These are phyloP conservation scores for Ambrosiella cleistominuta DNA, from an alignment of 2,329 filamentous ascomycete species.

Conservation along the genomic window DNA sequence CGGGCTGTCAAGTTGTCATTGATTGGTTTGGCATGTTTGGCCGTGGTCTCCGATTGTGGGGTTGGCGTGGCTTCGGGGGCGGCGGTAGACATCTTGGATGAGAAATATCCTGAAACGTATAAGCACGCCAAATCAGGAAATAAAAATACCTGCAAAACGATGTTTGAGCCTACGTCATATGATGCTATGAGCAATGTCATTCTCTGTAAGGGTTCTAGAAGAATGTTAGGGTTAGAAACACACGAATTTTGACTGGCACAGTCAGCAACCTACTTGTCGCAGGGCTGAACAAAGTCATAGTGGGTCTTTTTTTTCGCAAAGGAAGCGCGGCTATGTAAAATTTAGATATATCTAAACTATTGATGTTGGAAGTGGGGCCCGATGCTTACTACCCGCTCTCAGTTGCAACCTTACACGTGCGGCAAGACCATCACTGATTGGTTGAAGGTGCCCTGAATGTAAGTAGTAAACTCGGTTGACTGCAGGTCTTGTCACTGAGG, in stretches of 20 bases:
- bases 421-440: not conserved
- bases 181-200: not conserved
- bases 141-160: too few relatives aligned
- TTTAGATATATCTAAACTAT: too few relatives aligned
- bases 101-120: not conserved
- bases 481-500: not conserved
- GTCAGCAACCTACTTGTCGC: too few relatives aligned
- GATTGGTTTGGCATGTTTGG: conserved; percentile 14
- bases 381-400: not conserved
- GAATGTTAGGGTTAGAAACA: not conserved
- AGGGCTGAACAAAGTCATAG: not conserved
- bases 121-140: not conserved
- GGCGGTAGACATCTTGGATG: not conserved
- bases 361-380: not conserved
- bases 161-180: too few relatives aligned
- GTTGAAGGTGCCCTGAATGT: not conserved
- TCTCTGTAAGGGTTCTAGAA: not conserved
- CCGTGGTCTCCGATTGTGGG: not conserved
- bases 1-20: conserved; percentile 35
- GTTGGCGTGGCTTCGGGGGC: not conserved
- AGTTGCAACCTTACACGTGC: not conserved
- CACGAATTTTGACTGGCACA: too few relatives aligned
- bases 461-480: not conserved
- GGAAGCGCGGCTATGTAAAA: too few relatives aligned
- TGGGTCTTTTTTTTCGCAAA: too few relatives aligned